Evolutionary conservation across 129 eudicot species (phyloP).

Genomic region (Centaurea solstitialis): DNA sequence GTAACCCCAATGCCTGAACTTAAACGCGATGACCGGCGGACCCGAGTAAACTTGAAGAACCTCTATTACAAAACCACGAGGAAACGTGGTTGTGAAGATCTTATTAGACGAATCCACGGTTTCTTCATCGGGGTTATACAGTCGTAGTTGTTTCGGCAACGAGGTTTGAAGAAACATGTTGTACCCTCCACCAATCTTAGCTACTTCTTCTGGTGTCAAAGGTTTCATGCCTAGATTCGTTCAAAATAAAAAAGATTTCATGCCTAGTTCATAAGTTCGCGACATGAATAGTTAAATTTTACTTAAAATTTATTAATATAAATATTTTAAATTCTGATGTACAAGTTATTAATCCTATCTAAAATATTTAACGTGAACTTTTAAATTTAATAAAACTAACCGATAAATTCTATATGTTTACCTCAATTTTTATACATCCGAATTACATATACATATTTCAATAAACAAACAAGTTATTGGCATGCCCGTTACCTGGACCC

Average conservation of each 20-base stretch:
- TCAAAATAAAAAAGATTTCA: slow-evolving; percentile 10
- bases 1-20: slow-evolving; percentile 93
- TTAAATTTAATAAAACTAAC: too few species aligned
- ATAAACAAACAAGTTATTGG: too few species aligned
- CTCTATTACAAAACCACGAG: slow-evolving; percentile 84
- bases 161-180: slow-evolving; percentile 73
- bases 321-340: too few species aligned
- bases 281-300: too few species aligned
- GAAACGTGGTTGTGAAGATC: slow-evolving; percentile 62
- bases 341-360: too few species aligned
- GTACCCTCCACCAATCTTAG: slow-evolving; percentile 70
- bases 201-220: slow-evolving; percentile 41
- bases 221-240: slow-evolving; percentile 47
- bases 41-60: slow-evolving; percentile 84
- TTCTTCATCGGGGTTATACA: slow-evolving; percentile 61
- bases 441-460: too few species aligned
- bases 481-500: too few species aligned
- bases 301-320: too few species aligned
- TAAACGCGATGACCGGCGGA: slow-evolving; percentile 70
- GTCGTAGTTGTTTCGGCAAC: slow-evolving; percentile 45
- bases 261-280: slow-evolving; percentile 34
- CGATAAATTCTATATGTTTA: too few species aligned
- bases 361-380: too few species aligned
- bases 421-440: too few species aligned
- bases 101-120: slow-evolving; percentile 42